Evolutionary conservation across 2,329 filamentous ascomycete species (phyloP), one percentile per base, ranked within the genome.

Genomic region (Biscogniauxia mediterranea): DNA sequence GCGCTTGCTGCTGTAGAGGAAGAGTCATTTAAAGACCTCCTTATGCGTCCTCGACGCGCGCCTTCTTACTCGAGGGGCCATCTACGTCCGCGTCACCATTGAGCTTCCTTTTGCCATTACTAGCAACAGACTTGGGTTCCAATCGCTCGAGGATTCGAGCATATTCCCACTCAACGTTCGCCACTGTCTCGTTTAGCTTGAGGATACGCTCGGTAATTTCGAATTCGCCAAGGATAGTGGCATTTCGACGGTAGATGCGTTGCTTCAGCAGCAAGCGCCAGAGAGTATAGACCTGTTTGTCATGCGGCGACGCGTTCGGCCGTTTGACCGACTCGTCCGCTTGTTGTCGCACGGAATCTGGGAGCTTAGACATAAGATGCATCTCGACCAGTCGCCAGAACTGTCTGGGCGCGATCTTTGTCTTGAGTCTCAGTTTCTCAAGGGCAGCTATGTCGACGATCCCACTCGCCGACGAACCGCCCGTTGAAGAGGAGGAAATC

Each of bases 191-290:
- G 55, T 91, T 85, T 3, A 96, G 79, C 79, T 89, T 92, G 60
- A 90, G 84, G 7, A 90, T 85, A 42, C 90, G 83, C 73, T 94
- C 90, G 0, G 78, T 74, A 5, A 80, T 78, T 58, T 92, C 89
- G 50, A 94, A 77, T 74, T 93, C 88, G 46, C 85, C 83, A 13
- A 96, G 80, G 2, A 84, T 76, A 67, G 93, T 89, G 60, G 83
- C 83, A 70, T 95, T 94, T 69, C 92, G 89, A 52, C 85, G 82
- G 72, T 91, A 93, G 3, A 96, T 79, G 42, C 92, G 81, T 69
- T 91, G 85, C 77, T 95, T 95, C n/a, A 89, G 85, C 51, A 91
- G 80, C 23, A 94, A 75, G 28, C 88, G 81, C 90, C 90, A 96
- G 52, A 92, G 82, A 64, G 82, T 84, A 72, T 90, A 90, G 56